Evolutionary conservation across 108 stramenopile genomes (phyloP), one percentile per base, ranked within the genome.

Genomic region (Skeletonema grethae): DNA sequence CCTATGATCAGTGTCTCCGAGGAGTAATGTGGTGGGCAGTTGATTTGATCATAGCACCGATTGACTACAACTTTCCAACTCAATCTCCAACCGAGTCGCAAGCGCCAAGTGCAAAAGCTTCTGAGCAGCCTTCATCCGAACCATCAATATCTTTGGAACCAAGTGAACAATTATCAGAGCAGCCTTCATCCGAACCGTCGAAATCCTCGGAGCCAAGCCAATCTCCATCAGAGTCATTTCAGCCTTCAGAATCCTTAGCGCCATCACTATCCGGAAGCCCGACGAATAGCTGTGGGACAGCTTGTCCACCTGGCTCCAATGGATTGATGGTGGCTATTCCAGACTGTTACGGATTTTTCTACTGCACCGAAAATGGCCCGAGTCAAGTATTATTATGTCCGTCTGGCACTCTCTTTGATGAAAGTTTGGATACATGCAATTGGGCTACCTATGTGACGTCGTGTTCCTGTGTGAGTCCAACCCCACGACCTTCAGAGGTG

Each of bases 1-100:
- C 72, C 20, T 61, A 53, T 56, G 30, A 68, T 31, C 12, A 63
- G 4, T 79, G 78, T 41, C 28, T 74, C 13, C 50, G 78, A 38
- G 78, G 78, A 28, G 67, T 79, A 0, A 74, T 74, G 73, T 79
- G 78, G 78, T 76, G 65, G 73, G 73, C 73, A 7, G 73, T 67
- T 43, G 73, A 75, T 45, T 41, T 66, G 15, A 46, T 75, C 46
- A 75, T 67, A 61, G 18, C 58, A 3, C 73, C 73, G 0, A 24
- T 75, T 18, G 57, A 58, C 59, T 61, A 58, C 0, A 7, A 55
- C n/a, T 22, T 35, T 11, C 25, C 30, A 16, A 13, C 30, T 20
- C 6, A 13, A 20, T 48, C 46, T 20, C 46, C 38, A 39, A 39
- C 9, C 12, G 1, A 11, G 38, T 39, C 38, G 38, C 10, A 0